These are phyloP conservation scores for Apocynum venetum DNA, from an alignment of 257 asterid genomes.

Conservation along the genomic window DNA sequence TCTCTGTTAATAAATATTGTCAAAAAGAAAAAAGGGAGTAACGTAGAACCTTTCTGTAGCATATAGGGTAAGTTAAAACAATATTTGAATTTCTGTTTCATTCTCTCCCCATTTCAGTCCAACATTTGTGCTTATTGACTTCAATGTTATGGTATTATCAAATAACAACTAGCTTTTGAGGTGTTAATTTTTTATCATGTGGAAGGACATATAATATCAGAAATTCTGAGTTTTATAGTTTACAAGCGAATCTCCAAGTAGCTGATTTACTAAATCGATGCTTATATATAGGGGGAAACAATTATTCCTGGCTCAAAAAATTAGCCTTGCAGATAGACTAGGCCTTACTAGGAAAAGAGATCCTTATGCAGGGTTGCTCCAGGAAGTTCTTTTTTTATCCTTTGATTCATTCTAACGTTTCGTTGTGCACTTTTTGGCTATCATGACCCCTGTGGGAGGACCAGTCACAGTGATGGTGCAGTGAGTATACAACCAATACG, in stretches of 20 bases:
- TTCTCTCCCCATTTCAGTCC: not conserved
- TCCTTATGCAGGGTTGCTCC: not conserved
- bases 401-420: slow-evolving; percentile 36
- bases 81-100: not conserved
- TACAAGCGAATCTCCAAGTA: not conserved
- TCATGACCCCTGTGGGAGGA: slow-evolving; percentile 83
- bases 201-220: not conserved
- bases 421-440: slow-evolving; percentile 52
- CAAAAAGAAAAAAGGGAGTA: not conserved
- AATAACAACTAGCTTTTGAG: not conserved
- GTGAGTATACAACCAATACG: slow-evolving; percentile 62
- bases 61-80: not conserved
- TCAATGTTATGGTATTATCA: not conserved
- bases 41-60: too few species aligned
- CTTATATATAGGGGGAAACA: not conserved
- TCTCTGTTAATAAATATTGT: not conserved
- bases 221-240: not conserved
- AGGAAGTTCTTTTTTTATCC: not conserved
- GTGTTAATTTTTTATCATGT: not conserved
- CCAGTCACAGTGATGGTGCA: slow-evolving; percentile 59
- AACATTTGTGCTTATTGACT: not conserved
- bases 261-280: not conserved
- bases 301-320: not conserved
- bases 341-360: slow-evolving; percentile 6
- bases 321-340: not conserved